phyloP scores from a whole-genome alignment of 2,329 filamentous ascomycete genomes.

The Penicillium concentricum region DNA sequence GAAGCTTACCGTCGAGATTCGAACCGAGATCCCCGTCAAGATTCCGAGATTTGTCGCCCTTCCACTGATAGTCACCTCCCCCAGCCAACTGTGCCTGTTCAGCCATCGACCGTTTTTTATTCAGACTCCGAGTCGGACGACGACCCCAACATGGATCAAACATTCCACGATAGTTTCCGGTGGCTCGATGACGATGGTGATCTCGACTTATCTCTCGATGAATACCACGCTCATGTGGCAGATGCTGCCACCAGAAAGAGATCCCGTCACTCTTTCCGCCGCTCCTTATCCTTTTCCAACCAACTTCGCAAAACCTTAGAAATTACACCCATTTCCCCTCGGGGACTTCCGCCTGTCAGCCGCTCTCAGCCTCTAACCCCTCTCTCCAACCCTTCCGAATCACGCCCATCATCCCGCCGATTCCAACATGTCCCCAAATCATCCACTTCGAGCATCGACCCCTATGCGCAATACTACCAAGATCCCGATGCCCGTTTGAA shows the following conservation, averaged over 20 bases:
- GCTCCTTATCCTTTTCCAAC: conserved; percentile 70
- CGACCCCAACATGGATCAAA: conserved; percentile 48
- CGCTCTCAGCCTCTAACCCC: conserved; percentile 43
- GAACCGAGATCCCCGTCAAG: conserved; percentile 20
- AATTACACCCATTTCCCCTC: conserved; percentile 41
- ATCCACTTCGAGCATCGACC: conserved; percentile 60
- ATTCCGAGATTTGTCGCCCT: conserved; percentile 27
- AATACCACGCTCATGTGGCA: conserved; percentile 66
- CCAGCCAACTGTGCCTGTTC: conserved; percentile 11
- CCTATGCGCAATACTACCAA: conserved; percentile 77
- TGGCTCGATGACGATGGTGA: conserved; percentile 74
- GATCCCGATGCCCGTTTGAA: conserved; percentile 86
- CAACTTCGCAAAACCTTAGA: conserved; percentile 52
- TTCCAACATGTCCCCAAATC: conserved; percentile 54
- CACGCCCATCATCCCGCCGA: conserved; percentile 46
- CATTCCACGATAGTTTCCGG: conserved; percentile 66
- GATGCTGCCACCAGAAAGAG: conserved; percentile 41
- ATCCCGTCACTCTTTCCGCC: conserved; percentile 61
- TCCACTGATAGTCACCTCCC: conserved; percentile 26
- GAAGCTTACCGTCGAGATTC: conserved; percentile 52
- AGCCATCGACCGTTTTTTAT: conserved; percentile 27
- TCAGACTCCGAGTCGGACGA: conserved; percentile 33
- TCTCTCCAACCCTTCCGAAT: conserved; percentile 27
- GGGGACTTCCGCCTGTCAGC: conserved; percentile 34
- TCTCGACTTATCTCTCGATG: conserved; percentile 68